These are phyloP conservation scores for Jacaranda copaia DNA, from an alignment of 257 asterid species.

Conservation along the genomic window DNA sequence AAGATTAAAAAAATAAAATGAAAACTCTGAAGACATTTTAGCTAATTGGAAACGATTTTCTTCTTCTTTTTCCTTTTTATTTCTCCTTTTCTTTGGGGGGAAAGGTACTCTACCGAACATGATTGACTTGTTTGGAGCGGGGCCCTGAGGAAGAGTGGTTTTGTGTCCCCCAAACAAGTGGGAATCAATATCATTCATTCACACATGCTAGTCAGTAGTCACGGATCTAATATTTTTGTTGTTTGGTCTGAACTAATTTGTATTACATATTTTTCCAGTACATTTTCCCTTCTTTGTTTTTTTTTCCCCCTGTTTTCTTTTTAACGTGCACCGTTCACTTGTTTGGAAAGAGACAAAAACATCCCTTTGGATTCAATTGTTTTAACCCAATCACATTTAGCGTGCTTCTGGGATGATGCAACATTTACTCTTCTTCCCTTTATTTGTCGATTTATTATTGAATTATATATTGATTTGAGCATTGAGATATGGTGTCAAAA, in stretches of 20 bases:
- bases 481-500: no score
- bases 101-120: neutral
- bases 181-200: neutral
- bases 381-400: neutral
- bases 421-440: no score
- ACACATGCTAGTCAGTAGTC: no score
- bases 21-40: no score
- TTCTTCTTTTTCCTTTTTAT: neutral
- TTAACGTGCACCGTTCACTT: slow-evolving; percentile 4
- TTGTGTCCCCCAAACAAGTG: neutral
- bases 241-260: neutral
- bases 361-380: neutral
- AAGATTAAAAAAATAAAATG: no score
- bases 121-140: neutral
- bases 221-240: neutral
- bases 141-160: neutral
- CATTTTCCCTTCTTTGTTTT: no score
- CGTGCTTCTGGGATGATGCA: no score
- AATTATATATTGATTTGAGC: no score
- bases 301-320: neutral
- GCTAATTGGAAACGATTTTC: no score
- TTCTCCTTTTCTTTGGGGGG: neutral
- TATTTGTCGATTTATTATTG: no score
- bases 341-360: neutral
- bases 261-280: neutral